A percentile compares a stretch with the other conserved stretches of the same genome.
Evolutionary conservation across 169 alveolate species (phyloP).

Genomic region (Eimeria falciformis): DNA sequence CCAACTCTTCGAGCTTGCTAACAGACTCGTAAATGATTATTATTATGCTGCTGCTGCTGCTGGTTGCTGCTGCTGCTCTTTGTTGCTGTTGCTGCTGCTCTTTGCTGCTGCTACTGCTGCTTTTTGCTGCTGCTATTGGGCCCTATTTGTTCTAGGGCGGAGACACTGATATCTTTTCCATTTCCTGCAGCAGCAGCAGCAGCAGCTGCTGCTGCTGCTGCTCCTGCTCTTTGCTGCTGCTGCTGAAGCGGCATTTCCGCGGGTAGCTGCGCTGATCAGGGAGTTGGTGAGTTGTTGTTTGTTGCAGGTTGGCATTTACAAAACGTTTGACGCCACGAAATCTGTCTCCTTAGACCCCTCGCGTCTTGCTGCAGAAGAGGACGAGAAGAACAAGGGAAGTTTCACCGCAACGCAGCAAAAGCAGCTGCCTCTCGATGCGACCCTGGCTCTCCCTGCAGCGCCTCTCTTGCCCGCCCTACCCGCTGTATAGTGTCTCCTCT

Average conservation of each 20-base stretch:
- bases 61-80: not conserved
- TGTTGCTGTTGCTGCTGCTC: not conserved
- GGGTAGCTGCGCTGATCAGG: not conserved
- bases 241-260: not conserved
- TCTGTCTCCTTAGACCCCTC: constrained; percentile 79
- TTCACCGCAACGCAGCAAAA: too few relatives aligned
- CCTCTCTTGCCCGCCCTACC: not conserved
- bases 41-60: not conserved
- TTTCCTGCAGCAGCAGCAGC: not conserved
- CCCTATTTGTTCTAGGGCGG: not conserved
- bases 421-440: not conserved
- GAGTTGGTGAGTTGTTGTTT: not conserved
- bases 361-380: not conserved
- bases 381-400: not conserved
- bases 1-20: constrained; percentile 96
- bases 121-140: not conserved
- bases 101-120: not conserved
- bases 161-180: too few relatives aligned
- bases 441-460: not conserved
- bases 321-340: constrained; percentile 80
- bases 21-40: constrained; percentile 75
- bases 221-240: not conserved
- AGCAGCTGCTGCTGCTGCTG: not conserved
- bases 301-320: constrained; percentile 78
- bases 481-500: not conserved